Evolutionary conservation across 371 early-diverging fungal genomes (phyloP).

Genomic region (Encephalitozoon cuniculi): DNA sequence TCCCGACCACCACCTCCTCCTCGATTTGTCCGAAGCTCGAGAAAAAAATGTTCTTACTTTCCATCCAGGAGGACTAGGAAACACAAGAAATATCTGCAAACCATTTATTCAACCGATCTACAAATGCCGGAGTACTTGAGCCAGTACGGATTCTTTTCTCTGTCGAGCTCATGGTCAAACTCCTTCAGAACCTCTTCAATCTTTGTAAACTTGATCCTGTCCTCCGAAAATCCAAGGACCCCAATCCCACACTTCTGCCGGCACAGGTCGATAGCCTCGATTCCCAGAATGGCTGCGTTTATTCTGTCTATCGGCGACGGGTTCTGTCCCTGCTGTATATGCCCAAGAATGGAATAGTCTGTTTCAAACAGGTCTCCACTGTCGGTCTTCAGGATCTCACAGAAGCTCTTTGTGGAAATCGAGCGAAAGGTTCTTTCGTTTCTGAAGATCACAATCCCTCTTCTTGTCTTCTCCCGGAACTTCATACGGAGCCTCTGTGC

Average conservation of each 20-base stretch:
- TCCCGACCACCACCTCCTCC: constrained; percentile 65
- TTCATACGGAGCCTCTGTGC: constrained; percentile 40
- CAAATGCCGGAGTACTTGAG: constrained; percentile 37
- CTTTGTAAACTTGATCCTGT: constrained; percentile 21
- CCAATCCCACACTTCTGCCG: constrained; percentile 15
- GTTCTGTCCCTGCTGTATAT: constrained; percentile 85
- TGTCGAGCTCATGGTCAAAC: constrained; percentile 24
- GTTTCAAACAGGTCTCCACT: constrained; percentile 77
- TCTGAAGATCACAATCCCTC: constrained; percentile 43
- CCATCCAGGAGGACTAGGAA: background rate
- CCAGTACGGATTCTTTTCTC: constrained; percentile 44
- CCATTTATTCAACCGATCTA: constrained; percentile 43
- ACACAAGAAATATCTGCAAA: background rate
- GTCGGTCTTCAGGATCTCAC: constrained; percentile 78
- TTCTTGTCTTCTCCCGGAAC: constrained; percentile 37
- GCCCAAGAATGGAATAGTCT: constrained; percentile 79
- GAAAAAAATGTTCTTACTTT: background rate
- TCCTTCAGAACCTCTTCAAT: constrained; percentile 14
- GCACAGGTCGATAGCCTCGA: constrained; percentile 42
- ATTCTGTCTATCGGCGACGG: constrained; percentile 89
- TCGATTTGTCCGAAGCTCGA: background rate
- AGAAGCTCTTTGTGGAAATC: constrained; percentile 69
- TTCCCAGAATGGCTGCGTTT: constrained; percentile 67
- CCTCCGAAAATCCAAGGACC: constrained; percentile 28
- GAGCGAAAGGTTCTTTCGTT: constrained; percentile 43